Base-by-base conservation (phyloP, 805 yeast species). In the Clavispora carvajalis region DNA sequence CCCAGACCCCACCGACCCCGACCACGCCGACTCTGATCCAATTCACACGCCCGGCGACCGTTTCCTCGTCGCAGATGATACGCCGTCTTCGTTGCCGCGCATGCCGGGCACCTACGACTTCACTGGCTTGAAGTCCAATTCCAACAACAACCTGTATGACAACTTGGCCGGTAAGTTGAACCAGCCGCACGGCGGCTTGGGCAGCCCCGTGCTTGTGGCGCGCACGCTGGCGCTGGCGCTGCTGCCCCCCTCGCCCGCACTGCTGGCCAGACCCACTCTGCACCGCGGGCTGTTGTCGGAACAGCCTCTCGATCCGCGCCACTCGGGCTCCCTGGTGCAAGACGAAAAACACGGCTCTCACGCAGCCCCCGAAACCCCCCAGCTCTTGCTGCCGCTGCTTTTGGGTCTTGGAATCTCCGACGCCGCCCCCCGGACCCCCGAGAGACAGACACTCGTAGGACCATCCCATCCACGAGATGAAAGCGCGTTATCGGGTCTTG, bases 61-160 rank as follows among this genome's bases (percentile, higher is more conserved):
- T 21, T 10, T 13, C 7, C 26, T 33, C 13, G 18, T 24, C 7
- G 15, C 29, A 7, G 31, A 28, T 8, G 31, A 28, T 19, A 28
- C 31, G 19, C 31, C 31, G 31, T 15, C 31, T 18, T 22, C 37
- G 11, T 47, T 71, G 13, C 79, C 78, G 7, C 55, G 78, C 22
- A 58, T 66, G 47, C 72, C 75, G 1, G 79, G 72, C 2, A 65
- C 75, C 0, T 55, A 67, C 40, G 62, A 70, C 38, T 76, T 76
- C 38, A 71, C 62, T 25, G 82, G 76, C 1, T 51, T 74, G 26
- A 61, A 65, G n/a, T 21, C 39, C 24, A 39, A 38, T 16, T n/a
- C 26, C 21, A 38, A 33, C 34, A 34, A 39, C 30, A 23, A 22
- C 7, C 33, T 25, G 38, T 26, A 36, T 26, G 38, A 36, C 33